Conservation (phyloP, 225 moss, liverwort and hornwort species). For the Takakia lepidozioides region DNA sequence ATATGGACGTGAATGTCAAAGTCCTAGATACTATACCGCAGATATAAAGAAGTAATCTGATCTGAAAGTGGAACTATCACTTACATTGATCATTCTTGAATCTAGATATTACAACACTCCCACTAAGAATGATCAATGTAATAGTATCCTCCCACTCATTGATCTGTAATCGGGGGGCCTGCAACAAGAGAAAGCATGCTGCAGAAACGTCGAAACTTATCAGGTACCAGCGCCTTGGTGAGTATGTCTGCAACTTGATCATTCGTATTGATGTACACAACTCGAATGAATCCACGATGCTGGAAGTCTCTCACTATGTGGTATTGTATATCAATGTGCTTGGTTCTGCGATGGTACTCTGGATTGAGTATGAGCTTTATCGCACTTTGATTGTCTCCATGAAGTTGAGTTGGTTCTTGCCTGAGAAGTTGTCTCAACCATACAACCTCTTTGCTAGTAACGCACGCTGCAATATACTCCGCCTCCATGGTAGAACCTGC, state of each 20-base stretch:
- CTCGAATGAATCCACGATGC: background rate
- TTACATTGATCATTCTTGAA: too few relatives aligned
- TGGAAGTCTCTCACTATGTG: background rate
- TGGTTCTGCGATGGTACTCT: background rate
- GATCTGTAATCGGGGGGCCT: too few relatives aligned
- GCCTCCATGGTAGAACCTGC: background rate
- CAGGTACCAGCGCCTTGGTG: background rate
- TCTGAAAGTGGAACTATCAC: too few relatives aligned
- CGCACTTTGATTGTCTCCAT: background rate
- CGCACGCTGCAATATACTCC: background rate
- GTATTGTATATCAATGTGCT: constrained; percentile 2
- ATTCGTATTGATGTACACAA: background rate
- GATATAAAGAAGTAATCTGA: too few relatives aligned
- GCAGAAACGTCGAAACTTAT: too few relatives aligned
- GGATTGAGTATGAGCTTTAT: background rate
- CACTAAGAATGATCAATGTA: too few relatives aligned
- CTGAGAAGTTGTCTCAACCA: background rate
- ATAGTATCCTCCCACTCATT: too few relatives aligned
- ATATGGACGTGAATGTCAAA: too few relatives aligned
- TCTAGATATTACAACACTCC: too few relatives aligned
- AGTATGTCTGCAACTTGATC: background rate
- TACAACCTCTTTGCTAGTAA: background rate
- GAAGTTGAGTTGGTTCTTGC: background rate
- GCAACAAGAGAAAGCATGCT: too few relatives aligned
- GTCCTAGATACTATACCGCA: too few relatives aligned